Base-by-base conservation (phyloP, 495 filamentous ascomycete genomes). In the Aspergillus cristatus region DNA sequence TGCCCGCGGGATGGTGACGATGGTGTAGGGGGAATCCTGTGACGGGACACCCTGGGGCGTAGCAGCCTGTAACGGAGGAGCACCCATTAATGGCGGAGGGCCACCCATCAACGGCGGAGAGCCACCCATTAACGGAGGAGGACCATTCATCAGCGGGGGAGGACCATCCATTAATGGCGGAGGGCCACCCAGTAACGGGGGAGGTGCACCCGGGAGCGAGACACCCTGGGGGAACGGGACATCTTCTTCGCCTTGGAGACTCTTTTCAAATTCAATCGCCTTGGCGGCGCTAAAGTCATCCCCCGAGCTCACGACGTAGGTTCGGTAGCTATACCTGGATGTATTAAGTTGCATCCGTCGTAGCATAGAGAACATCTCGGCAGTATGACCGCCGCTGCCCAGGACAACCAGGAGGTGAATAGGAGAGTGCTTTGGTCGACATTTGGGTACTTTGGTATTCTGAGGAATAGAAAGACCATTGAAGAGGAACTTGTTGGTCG, bases 301-400 rank as follows among this genome's bases (percentile, higher is more conserved):
- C 3, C 84, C 89, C 1, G 68, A 72, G 36, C 76, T 82, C 31
- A 93, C 69, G 11, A 95, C 64, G 57, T 94, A 98, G 37, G 84
- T 90, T 14, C 91, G 76, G 51, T 84, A 78, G 3, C 65, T 71
- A 51, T 74, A 79, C 28, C 72, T 57, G 12, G 63, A 57, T 0
- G 58, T 54, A 37, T 72, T 54, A 14, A 71, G 54, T 14, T 46
- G 34, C 31, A 63, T 60, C 18, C 70, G 63, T 16, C 70, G 56
- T 16, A 97, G 68, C 60, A 93, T 79, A 42, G 79, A 75, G 31
- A 95, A 65, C 84, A 97, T 93, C 65, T 98, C 91, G 10, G 85
- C 76, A 1, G 90, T 95, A 65, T 98, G 91, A 3, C 91, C 91
- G 40, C 91, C 91, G 18, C 83, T 90, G 28, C 91, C 91, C 36